A percentile compares a stretch with the other conserved stretches of the same genome.
Conservation (phyloP, 2,329 filamentous ascomycete species). For the Remersonia thermophila region DNA sequence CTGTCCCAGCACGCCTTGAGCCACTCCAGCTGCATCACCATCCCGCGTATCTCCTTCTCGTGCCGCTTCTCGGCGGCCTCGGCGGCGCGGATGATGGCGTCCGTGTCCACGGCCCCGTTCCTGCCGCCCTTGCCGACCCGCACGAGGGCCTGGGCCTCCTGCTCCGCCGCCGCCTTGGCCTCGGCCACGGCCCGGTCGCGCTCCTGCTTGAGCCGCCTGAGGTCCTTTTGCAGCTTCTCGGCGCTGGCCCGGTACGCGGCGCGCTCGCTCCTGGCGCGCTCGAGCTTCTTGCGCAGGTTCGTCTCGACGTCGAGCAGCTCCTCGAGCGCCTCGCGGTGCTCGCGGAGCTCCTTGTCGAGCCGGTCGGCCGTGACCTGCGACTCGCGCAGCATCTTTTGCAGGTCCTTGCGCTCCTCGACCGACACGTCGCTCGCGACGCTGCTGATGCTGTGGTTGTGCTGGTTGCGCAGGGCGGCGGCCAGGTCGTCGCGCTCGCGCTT, state of each 20-base stretch:
- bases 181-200: conserved; percentile 28
- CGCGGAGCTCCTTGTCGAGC: conserved; percentile 58
- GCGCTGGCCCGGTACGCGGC: conserved; percentile 41
- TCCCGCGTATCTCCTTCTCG: conserved; percentile 63
- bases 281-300: conserved; percentile 53
- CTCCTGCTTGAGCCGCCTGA: conserved; percentile 32
- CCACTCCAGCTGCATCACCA: conserved; percentile 84
- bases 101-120: conserved; percentile 37
- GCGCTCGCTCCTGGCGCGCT: conserved; percentile 55
- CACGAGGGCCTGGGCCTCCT: conserved; percentile 15
- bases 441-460: conserved; percentile 18
- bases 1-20: conserved; percentile 70
- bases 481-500: conserved; percentile 35
- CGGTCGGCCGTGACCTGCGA: conserved; percentile 53
- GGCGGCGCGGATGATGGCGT: conserved; percentile 45
- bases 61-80: conserved; percentile 57
- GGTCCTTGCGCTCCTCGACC: conserved; percentile 43
- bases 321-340: conserved; percentile 55
- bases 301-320: conserved; percentile 43
- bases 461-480: conserved; percentile 23
- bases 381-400: conserved; percentile 49
- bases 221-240: conserved; percentile 42
- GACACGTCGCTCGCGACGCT: conserved; percentile 29
- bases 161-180: conserved; percentile 22
- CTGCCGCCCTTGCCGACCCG: conserved; percentile 1